Evolutionary conservation across 495 filamentous ascomycete species (phyloP), one percentile per base, ranked within the genome.

Genomic region (Penicillium robsamsonii): DNA sequence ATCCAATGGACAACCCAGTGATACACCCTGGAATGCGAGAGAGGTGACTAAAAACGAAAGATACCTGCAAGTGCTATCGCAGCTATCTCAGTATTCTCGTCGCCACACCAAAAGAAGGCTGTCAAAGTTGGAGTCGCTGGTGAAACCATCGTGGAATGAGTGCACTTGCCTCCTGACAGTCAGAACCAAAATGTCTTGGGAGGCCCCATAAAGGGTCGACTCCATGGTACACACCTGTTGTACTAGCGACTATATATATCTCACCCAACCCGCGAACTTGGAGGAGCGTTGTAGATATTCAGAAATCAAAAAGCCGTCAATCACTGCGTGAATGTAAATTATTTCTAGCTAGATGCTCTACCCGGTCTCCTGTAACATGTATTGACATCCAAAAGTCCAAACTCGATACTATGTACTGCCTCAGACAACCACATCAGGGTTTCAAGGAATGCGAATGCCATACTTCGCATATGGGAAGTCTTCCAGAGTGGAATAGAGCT

Each of bases 381-480:
- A 47, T 47, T 20, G 5, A 47, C 27, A 31, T 47, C 27, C 5
- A 12, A 30, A 30, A 6, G n/a, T n/a, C n/a, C n/a, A n/a, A n/a
- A n/a, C 9, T 5, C n/a, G 18, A 47, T 31, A 13, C 29, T 17
- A 30, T 29, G 11, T 27, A 17, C 44, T 29, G 8, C 4, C 27
- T 33, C 45, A 33, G 9, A 20, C 18, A 18, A 18, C 4, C 15
- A 31, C 10, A 30, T 1, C 18, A 5, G 15, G 10, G 3, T 4
- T 41, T 56, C 41, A 62, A 12, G 58, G 60, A 13, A 71, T 56
- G 2, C 46, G 55, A 61, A 92, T 89, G 7, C 89, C 88, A 68
- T 87, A 96, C 57, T 72, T 79, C 44, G 78, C 79, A 58, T 89
- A 94, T 0, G 88, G 87, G 64, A 94, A 96, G 18, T 81, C 73